Evolutionary conservation across 768 basidiomycete genomes (phyloP).

Genomic region (Mycena floridula): DNA sequence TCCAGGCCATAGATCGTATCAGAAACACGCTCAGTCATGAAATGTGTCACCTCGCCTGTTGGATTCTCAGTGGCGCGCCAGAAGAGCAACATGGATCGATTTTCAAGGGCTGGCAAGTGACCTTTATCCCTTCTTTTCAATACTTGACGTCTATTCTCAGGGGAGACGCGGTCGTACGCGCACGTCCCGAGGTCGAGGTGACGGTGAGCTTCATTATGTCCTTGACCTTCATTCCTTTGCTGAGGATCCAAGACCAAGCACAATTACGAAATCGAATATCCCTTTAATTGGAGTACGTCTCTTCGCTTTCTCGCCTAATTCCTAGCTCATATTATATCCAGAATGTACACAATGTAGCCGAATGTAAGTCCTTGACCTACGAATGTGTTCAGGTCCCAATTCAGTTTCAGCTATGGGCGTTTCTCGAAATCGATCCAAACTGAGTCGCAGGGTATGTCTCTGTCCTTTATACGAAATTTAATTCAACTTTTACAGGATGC

Average conservation of each 20-base stretch:
- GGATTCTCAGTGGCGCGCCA: conserved; percentile 69
- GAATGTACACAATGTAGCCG: conserved; percentile 62
- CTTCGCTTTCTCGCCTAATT: conserved; percentile 3
- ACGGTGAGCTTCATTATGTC: conserved; percentile 37
- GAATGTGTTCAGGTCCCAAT: no score
- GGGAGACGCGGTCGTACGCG: conserved; percentile 67
- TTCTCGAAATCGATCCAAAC: conserved; percentile 68
- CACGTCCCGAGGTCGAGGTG: conserved; percentile 62
- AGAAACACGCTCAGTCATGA: conserved; percentile 82
- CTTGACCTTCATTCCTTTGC: conserved; percentile 1
- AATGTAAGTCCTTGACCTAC: conserved; percentile 37
- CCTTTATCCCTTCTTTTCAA: neutral
- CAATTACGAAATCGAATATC: conserved; percentile 69
- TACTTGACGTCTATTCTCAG: conserved; percentile 25
- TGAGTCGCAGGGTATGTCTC: conserved; percentile 46
- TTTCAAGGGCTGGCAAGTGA: conserved; percentile 64
- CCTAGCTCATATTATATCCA: conserved; percentile 18
- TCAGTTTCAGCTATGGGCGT: conserved; percentile 60
- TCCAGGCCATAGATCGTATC: conserved; percentile 53
- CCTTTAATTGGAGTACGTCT: conserved; percentile 66
- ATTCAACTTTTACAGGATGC: conserved; percentile 50
- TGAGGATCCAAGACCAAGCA: conserved; percentile 49
- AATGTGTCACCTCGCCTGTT: conserved; percentile 88
- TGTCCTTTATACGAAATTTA: no score
- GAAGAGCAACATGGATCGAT: conserved; percentile 68